These are phyloP conservation scores for Thielaviopsis punctulata DNA, from an alignment of 2,329 filamentous ascomycete genomes.

Conservation along the genomic window DNA sequence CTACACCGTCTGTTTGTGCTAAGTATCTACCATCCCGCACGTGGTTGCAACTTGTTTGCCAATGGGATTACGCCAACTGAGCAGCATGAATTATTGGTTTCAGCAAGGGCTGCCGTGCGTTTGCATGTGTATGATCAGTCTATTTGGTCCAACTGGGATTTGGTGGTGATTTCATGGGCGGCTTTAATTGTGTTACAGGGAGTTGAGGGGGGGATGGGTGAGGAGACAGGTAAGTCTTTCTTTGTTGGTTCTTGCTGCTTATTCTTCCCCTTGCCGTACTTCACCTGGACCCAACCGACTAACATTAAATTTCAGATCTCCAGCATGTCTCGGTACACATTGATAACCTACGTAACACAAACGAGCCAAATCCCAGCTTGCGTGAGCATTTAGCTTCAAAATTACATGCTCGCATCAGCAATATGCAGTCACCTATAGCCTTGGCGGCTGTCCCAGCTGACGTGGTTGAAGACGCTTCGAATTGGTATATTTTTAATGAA, in stretches of 20 bases:
- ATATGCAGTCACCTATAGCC: constrained; percentile 15
- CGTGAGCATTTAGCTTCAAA: constrained; percentile 15
- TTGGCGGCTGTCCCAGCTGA: constrained; percentile 11
- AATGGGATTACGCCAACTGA: constrained; percentile 22
- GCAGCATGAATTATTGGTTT: constrained; percentile 24
- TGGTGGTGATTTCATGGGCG: constrained; percentile 28
- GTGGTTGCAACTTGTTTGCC: constrained; percentile 24
- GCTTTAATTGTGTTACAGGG: constrained; percentile 26
- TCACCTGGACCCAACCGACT: too few species aligned
- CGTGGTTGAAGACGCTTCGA: constrained; percentile 12
- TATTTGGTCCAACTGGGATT: constrained; percentile 28
- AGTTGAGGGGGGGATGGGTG: constrained; percentile 23
- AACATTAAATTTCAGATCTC: constrained; percentile 14
- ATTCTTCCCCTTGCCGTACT: too few species aligned
- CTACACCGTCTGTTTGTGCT: constrained; percentile 25
- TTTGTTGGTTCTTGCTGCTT: too few species aligned
- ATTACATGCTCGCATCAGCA: constrained; percentile 17
- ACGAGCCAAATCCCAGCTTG: constrained; percentile 16
- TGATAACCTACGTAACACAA: constrained; percentile 16
- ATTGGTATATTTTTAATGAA: constrained; percentile 18
- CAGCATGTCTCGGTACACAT: constrained; percentile 18
- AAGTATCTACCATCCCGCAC: constrained; percentile 24
- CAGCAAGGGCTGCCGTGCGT: constrained; percentile 23
- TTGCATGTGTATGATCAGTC: constrained; percentile 23
- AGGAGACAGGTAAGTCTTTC: constrained; percentile 12